Evolutionary conservation across 495 filamentous ascomycete genomes (phyloP).

Genomic region (Xylaria venustula): DNA sequence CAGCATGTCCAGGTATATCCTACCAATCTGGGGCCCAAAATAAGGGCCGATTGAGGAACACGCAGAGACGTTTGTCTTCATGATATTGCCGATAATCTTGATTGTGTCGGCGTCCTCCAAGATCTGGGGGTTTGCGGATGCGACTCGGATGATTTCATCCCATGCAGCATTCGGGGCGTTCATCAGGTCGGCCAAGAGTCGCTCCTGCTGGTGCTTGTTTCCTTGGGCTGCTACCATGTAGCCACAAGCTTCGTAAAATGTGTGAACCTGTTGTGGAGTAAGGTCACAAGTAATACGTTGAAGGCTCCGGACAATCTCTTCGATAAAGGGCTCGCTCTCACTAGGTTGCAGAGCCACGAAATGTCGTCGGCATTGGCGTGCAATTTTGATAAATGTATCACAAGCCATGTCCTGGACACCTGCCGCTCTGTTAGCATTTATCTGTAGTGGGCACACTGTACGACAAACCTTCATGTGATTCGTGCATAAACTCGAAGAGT

Average conservation of each 20-base stretch:
- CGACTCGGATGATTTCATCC: conserved; percentile 86
- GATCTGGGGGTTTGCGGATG: conserved; percentile 75
- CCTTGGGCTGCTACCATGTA: conserved; percentile 99
- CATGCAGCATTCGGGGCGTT: conserved; percentile 87
- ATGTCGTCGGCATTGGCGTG: conserved; percentile 94
- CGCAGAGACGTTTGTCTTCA: conserved; percentile 99
- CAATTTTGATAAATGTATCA: conserved; percentile 99
- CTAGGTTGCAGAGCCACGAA: conserved; percentile 95
- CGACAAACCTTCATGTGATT: conserved; percentile 89
- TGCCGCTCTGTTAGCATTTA: conserved; percentile 28
- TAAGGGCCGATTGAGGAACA: conserved; percentile 94
- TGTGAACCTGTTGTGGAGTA: conserved; percentile 95
- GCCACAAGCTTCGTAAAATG: conserved; percentile 98
- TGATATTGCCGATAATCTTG: conserved; percentile 97
- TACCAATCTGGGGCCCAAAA: conserved; percentile 98
- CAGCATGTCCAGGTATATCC: conserved; percentile 97
- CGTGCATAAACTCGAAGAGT: conserved; percentile 99
- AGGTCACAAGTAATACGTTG: conserved; percentile 93
- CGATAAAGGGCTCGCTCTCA: conserved; percentile 94
- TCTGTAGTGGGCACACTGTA: neutral
- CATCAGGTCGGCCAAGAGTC: conserved; percentile 92
- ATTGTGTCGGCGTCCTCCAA: conserved; percentile 92
- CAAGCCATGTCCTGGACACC: conserved; percentile 99
- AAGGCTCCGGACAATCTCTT: conserved; percentile 95
- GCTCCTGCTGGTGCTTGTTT: conserved; percentile 84